phyloP scores from a whole-genome alignment of 78 protist species.

The Fonticula alba region DNA sequence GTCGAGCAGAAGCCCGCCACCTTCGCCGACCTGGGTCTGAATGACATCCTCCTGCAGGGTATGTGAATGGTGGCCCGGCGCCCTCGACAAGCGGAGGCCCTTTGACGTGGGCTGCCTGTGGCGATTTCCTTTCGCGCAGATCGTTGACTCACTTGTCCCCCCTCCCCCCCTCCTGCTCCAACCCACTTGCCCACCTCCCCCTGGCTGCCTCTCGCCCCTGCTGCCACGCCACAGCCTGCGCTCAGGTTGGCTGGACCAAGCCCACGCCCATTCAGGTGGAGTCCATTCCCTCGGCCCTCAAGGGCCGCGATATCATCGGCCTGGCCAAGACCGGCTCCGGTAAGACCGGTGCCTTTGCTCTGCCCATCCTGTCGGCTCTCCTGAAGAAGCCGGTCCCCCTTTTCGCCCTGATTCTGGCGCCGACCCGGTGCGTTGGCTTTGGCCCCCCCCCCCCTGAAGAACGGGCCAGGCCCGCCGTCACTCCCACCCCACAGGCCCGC shows the following conservation, averaged over 20 bases:
- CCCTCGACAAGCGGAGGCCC: no score
- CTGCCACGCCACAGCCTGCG: constrained; percentile 31
- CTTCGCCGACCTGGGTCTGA: no score
- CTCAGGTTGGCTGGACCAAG: constrained; percentile 11
- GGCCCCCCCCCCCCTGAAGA: not conserved
- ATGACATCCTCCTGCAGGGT: no score
- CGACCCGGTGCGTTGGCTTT: constrained; percentile 50
- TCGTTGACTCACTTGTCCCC: no score
- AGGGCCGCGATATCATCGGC: constrained; percentile 68
- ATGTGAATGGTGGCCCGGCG: no score
- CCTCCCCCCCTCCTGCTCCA: no score
- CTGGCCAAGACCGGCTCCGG: constrained; percentile 94
- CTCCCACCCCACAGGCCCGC: not conserved
- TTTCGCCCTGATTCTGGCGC: constrained; percentile 49
- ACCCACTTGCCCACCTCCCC: no score
- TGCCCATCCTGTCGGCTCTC: constrained; percentile 70
- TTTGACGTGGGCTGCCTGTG: no score
- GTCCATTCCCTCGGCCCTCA: constrained; percentile 60
- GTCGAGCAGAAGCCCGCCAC: no score
- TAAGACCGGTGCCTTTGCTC: constrained; percentile 86
- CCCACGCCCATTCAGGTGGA: constrained; percentile 66
- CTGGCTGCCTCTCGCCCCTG: no score
- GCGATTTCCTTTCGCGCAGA: no score
- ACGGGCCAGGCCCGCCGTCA: no score
- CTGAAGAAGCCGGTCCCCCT: constrained; percentile 30